phyloP scores from a whole-genome alignment of 2,329 filamentous ascomycete genomes.

The Penicillium sp. region DNA sequence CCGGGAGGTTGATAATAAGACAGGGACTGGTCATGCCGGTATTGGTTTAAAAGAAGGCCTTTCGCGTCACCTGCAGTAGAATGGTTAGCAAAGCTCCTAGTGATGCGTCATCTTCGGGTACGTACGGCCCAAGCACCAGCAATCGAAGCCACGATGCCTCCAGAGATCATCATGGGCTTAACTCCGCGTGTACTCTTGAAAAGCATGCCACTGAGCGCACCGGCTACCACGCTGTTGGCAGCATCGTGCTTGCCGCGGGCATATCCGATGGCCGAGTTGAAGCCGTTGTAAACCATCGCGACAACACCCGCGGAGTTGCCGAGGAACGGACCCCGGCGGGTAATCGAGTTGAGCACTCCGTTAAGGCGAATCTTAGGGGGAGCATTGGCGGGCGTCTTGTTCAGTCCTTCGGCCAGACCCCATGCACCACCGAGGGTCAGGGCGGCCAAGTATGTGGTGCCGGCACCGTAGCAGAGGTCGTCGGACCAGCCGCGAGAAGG shows the following conservation, averaged over 20 bases:
- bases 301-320: conserved; percentile 96
- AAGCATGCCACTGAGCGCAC: conserved; percentile 83
- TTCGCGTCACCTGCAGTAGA: conserved; percentile 50
- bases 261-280: conserved; percentile 82
- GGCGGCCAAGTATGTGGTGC: conserved; percentile 88
- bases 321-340: conserved; percentile 87
- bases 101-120: conserved; percentile 30
- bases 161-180: conserved; percentile 91
- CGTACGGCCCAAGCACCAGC: conserved; percentile 90
- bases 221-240: conserved; percentile 82
- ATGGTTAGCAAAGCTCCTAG: conserved; percentile 11
- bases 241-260: conserved; percentile 84
- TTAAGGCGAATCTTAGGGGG: conserved; percentile 92
- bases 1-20: conserved; percentile 22
- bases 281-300: conserved; percentile 92
- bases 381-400: conserved; percentile 67
- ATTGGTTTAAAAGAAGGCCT: conserved; percentile 50
- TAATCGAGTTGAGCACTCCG: conserved; percentile 91
- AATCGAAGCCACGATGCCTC: conserved; percentile 80
- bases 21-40: conserved; percentile 9
- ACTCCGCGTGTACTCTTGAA: conserved; percentile 95
- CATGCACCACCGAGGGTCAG: conserved; percentile 84
- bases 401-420: conserved; percentile 88
- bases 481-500: conserved; percentile 97
- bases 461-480: conserved; percentile 96